These are phyloP conservation scores for Fusarium sp. DNA, from an alignment of 2,329 filamentous ascomycete species.

Conservation along the genomic window DNA sequence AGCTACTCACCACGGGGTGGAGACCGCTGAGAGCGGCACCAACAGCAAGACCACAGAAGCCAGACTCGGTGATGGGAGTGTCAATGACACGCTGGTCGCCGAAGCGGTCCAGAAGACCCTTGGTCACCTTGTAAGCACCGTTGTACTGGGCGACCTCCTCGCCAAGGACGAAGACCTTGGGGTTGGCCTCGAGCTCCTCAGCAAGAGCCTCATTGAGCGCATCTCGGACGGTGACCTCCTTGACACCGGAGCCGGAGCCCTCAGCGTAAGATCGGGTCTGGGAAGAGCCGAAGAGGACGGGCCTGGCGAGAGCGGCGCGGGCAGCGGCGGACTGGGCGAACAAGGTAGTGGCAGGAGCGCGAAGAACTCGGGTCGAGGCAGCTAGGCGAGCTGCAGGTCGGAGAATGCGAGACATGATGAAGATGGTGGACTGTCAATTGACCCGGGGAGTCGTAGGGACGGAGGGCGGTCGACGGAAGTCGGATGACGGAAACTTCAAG, in stretches of 20 bases:
- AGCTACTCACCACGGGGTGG: constrained; percentile 84
- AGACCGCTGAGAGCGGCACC: constrained; percentile 95
- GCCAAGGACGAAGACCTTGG: constrained; percentile 94
- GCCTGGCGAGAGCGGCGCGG: constrained; percentile 52
- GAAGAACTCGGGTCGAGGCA: constrained; percentile 55
- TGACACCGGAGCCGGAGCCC: constrained; percentile 66
- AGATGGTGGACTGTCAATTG: constrained; percentile 41
- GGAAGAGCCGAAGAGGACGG: constrained; percentile 53
- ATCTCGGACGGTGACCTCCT: constrained; percentile 97
- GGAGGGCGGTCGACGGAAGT: constrained; percentile 24
- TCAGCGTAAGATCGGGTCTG: constrained; percentile 69
- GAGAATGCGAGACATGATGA: constrained; percentile 63
- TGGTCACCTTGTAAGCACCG: constrained; percentile 99
- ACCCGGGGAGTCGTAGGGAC: constrained; percentile 31
- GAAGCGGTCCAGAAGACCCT: constrained; percentile 96
- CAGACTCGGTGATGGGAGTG: constrained; percentile 97
- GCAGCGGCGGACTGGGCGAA: constrained; percentile 54
- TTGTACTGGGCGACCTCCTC: constrained; percentile 99
- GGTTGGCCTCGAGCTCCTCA: constrained; percentile 94
- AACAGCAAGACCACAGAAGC: constrained; percentile 92
- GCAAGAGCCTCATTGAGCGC: constrained; percentile 97
- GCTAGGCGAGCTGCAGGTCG: constrained; percentile 64
- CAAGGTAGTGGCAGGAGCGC: constrained; percentile 51
- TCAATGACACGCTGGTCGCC: constrained; percentile 98
- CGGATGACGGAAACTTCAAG: constrained; percentile 25